Conservation (phyloP, 2,329 filamentous ascomycete species). For the Neonectria faginata region DNA sequence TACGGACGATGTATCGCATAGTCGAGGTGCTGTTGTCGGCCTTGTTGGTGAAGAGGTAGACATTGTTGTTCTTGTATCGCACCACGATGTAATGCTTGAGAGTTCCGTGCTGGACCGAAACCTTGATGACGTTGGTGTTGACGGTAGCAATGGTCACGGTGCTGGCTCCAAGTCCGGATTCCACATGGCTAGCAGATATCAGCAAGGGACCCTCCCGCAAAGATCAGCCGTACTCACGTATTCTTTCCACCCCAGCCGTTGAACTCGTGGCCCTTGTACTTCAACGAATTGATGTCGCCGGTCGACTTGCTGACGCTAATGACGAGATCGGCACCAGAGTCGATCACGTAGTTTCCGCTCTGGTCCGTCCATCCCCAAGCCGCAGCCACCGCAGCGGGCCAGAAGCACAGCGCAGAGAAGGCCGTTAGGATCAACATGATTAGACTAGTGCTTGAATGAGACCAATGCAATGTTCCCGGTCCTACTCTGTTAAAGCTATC, state of each 20-base stretch:
- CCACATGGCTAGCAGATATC: constrained; percentile 41
- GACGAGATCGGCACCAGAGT: constrained; percentile 48
- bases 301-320: constrained; percentile 52
- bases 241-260: constrained; percentile 48
- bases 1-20: constrained; percentile 53
- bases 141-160: constrained; percentile 47
- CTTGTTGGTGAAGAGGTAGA: constrained; percentile 59
- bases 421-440: constrained; percentile 45
- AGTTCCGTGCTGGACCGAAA: constrained; percentile 50
- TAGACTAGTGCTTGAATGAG: background rate
- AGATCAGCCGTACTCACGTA: constrained; percentile 30
- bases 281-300: constrained; percentile 51
- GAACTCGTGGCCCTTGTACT: constrained; percentile 49
- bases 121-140: constrained; percentile 49
- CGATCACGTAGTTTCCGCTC: constrained; percentile 54
- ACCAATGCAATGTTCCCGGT: background rate
- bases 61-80: constrained; percentile 52
- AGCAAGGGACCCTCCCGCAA: background rate
- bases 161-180: constrained; percentile 48
- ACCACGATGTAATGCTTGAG: constrained; percentile 52
- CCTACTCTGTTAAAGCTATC: background rate
- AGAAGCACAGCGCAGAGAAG: constrained; percentile 44
- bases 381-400: constrained; percentile 48
- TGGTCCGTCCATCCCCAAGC: constrained; percentile 55
- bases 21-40: constrained; percentile 53